Evolutionary conservation across 2,329 filamentous ascomycete species (phyloP).

Genomic region (Ophiobolus disseminans): DNA sequence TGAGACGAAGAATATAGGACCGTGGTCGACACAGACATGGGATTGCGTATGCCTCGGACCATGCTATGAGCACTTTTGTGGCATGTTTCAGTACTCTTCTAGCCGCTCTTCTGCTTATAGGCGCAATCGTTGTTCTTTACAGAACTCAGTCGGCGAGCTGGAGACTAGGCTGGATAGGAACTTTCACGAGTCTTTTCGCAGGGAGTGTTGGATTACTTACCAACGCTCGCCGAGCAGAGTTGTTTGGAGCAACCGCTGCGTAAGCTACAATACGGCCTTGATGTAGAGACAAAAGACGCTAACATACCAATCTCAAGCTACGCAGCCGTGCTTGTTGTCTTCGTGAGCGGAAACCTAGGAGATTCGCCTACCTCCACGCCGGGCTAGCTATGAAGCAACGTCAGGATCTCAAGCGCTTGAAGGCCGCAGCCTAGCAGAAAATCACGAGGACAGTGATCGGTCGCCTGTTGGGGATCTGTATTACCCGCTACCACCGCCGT

Average conservation of each 20-base stretch:
- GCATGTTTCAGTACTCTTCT: constrained; percentile 20
- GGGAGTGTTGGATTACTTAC: constrained; percentile 20
- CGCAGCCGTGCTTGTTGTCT: constrained; percentile 27
- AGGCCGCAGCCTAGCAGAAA: too few relatives aligned
- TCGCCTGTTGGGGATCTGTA: too few relatives aligned
- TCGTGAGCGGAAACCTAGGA: constrained; percentile 22
- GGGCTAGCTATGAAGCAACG: too few relatives aligned
- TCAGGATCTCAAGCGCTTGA: too few relatives aligned
- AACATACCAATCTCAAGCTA: constrained; percentile 8
- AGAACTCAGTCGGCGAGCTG: constrained; percentile 7
- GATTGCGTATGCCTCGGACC: constrained; percentile 20
- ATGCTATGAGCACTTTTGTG: constrained; percentile 13
- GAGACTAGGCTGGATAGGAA: constrained; percentile 12
- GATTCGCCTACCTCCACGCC: too few relatives aligned
- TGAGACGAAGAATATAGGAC: constrained; percentile 12
- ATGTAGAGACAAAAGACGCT: neutral
- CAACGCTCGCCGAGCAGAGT: constrained; percentile 21
- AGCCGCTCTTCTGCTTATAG: constrained; percentile 20
- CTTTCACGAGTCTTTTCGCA: constrained; percentile 24
- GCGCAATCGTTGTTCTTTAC: constrained; percentile 21
- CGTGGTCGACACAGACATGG: constrained; percentile 9
- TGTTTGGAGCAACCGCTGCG: constrained; percentile 25
- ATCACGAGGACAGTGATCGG: too few relatives aligned
- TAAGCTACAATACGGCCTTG: constrained; percentile 4
- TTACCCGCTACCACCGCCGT: too few relatives aligned